Evolutionary conservation across 2,329 filamentous ascomycete genomes (phyloP).

Genomic region (Periconia macrospinosa): DNA sequence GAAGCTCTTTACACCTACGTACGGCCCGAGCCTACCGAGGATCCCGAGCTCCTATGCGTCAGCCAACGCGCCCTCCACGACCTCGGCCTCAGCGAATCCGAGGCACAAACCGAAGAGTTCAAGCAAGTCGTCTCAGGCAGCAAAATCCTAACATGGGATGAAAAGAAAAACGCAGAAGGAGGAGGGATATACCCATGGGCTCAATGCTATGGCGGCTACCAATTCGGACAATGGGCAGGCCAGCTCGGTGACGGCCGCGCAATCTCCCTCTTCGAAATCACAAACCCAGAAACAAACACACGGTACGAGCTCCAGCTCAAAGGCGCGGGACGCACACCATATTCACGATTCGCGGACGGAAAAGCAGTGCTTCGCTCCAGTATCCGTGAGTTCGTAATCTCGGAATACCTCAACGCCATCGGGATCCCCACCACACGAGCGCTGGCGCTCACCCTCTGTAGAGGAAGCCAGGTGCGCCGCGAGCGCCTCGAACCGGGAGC

Average conservation of each 20-base stretch:
- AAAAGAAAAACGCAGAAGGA: slow-evolving; percentile 48
- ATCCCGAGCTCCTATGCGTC: slow-evolving; percentile 78
- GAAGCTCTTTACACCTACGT: slow-evolving; percentile 89
- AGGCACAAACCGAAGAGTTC: slow-evolving; percentile 74
- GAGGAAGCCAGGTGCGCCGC: slow-evolving; percentile 63
- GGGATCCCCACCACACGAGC: slow-evolving; percentile 85
- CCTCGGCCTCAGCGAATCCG: slow-evolving; percentile 71
- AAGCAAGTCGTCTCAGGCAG: slow-evolving; percentile 78
- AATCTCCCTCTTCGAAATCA: slow-evolving; percentile 90
- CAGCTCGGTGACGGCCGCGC: slow-evolving; percentile 93
- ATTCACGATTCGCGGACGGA: slow-evolving; percentile 94
- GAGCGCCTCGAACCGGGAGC: slow-evolving; percentile 87
- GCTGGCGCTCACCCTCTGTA: slow-evolving; percentile 72
- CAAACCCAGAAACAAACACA: slow-evolving; percentile 68
- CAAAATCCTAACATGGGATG: slow-evolving; percentile 76
- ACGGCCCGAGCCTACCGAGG: slow-evolving; percentile 71
- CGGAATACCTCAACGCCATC: slow-evolving; percentile 83
- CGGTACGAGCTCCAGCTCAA: slow-evolving; percentile 94
- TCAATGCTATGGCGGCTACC: slow-evolving; percentile 88
- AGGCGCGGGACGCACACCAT: slow-evolving; percentile 89
- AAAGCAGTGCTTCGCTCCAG: slow-evolving; percentile 90
- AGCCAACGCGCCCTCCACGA: slow-evolving; percentile 78
- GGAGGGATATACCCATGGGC: slow-evolving; percentile 90
- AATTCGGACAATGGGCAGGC: slow-evolving; percentile 82
- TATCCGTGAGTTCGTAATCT: slow-evolving; percentile 92